A percentile compares a stretch with the other conserved stretches of the same genome.
Evolutionary conservation across 345 rosid species (phyloP).

Genomic region (Lepidium didymum): DNA sequence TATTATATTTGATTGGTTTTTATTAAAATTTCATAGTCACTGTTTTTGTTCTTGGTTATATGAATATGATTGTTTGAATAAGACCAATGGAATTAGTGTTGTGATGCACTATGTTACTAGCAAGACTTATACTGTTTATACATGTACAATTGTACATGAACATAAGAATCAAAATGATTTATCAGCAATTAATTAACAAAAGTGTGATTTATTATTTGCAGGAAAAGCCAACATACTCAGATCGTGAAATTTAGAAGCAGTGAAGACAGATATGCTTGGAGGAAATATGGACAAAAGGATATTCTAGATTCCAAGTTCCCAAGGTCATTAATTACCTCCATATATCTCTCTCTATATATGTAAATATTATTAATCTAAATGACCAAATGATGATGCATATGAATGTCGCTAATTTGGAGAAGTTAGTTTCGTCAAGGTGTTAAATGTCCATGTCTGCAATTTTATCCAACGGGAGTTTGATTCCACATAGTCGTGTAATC

Average conservation of each 20-base stretch:
- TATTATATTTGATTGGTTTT: background rate
- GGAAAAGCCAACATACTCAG: slow-evolving; percentile 41
- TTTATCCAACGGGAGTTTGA: too few relatives aligned
- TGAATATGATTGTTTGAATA: slow-evolving; percentile 14
- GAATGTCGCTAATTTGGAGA: too few relatives aligned
- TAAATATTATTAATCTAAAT: background rate
- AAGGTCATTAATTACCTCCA: slow-evolving; percentile 36
- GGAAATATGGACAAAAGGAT: slow-evolving; percentile 85
- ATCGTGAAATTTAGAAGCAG: slow-evolving; percentile 21
- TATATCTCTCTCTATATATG: background rate
- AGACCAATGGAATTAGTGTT: background rate
- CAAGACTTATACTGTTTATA: background rate
- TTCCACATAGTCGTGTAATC: too few relatives aligned
- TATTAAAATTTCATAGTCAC: background rate
- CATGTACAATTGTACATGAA: background rate
- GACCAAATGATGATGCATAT: background rate
- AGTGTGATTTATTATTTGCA: slow-evolving; percentile 20
- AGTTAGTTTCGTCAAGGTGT: too few relatives aligned
- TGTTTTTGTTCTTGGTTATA: background rate
- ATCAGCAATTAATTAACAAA: background rate
- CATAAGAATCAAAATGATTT: background rate
- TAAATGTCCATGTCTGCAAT: too few relatives aligned
- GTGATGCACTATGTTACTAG: background rate
- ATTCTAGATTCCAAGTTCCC: slow-evolving; percentile 61
- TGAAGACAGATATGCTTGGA: slow-evolving; percentile 69